Conservation (phyloP, 345 rosid genomes). For the Microthlaspi erraticum region DNA sequence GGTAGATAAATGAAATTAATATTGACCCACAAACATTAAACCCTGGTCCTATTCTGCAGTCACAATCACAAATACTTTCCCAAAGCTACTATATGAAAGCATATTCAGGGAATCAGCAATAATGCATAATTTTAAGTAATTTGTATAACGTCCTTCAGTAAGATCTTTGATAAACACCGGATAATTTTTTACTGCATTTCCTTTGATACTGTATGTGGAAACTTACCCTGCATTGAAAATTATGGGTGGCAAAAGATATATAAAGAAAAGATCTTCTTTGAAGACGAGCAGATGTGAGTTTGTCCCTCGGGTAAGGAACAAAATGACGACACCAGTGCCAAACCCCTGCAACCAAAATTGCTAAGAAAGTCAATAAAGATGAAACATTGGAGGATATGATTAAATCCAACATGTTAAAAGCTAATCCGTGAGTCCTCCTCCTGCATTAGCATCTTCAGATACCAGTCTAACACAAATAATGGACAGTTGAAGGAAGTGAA, state of each 20-base stretch:
- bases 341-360: conserved; percentile 65
- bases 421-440: background rate
- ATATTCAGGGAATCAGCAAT: conserved; percentile 26
- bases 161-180: conserved; percentile 10
- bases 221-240: conserved; percentile 93
- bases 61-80: conserved; percentile 31
- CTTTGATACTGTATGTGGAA: background rate
- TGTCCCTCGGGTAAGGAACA: conserved; percentile 62
- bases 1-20: conserved; percentile 37
- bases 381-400: background rate
- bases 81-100: conserved; percentile 15
- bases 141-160: background rate
- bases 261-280: conserved; percentile 80
- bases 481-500: conserved; percentile 15
- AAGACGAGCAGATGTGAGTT: conserved; percentile 74
- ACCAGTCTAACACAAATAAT: conserved; percentile 1
- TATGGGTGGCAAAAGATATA: conserved; percentile 88
- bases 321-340: conserved; percentile 60
- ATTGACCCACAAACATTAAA: conserved; percentile 25
- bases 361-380: conserved; percentile 12
- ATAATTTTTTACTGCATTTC: background rate
- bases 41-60: conserved; percentile 18
- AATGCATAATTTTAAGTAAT: conserved; percentile 13
- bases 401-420: background rate
- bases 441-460: background rate